Conservation (phyloP, 148 eudicot genomes). For the Diospyros lotus region DNA sequence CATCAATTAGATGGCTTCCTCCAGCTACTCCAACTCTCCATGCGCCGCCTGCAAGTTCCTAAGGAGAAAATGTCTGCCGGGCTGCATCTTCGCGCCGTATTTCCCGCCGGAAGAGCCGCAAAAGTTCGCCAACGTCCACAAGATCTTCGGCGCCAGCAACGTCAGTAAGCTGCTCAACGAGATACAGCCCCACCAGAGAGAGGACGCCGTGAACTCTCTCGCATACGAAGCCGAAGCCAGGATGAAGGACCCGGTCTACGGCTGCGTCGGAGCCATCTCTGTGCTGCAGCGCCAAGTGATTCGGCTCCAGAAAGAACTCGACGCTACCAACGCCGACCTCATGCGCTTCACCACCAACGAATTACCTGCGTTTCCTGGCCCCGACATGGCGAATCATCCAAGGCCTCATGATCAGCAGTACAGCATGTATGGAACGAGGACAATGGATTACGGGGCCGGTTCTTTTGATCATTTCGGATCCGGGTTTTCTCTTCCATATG, state of each 20-base stretch:
- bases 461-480: not conserved
- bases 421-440: constrained; percentile 2
- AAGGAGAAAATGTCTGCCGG: constrained; percentile 43
- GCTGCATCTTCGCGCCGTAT: constrained; percentile 47
- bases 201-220: constrained; percentile 51
- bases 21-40: constrained; percentile 39
- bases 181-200: constrained; percentile 47
- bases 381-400: constrained; percentile 2
- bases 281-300: constrained; percentile 49
- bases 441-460: constrained; percentile 1
- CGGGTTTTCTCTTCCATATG: constrained; percentile 7
- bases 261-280: constrained; percentile 55
- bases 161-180: constrained; percentile 52
- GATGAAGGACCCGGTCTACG: constrained; percentile 49
- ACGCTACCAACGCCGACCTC: constrained; percentile 49
- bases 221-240: constrained; percentile 60
- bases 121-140: constrained; percentile 54
- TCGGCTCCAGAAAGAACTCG: constrained; percentile 42
- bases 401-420: not conserved
- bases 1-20: constrained; percentile 27
- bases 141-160: constrained; percentile 51
- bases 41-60: constrained; percentile 62
- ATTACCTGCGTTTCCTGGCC: not conserved
- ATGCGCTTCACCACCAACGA: constrained; percentile 29
- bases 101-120: constrained; percentile 55